Percentiles rank a stretch among this genome's conserved stretches.
Evolutionary conservation across 345 rosid genomes (phyloP).

Genomic region (Melaleuca quinquenervia): DNA sequence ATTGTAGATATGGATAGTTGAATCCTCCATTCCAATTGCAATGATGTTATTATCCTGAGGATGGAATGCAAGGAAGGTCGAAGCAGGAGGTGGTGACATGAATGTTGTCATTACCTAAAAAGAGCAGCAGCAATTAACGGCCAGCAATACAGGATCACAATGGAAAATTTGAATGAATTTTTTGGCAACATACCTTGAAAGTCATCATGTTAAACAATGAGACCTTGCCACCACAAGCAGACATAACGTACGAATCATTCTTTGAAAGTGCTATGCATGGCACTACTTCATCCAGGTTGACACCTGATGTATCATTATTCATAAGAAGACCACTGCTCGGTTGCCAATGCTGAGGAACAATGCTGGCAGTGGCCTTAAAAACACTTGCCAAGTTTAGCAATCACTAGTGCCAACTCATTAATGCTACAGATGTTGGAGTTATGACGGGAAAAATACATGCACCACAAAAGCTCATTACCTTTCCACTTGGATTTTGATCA

Average conservation of each 20-base stretch:
- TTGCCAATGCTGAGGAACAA: constrained; percentile 76
- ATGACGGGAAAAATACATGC: neutral
- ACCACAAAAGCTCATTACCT: constrained; percentile 25
- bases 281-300: constrained; percentile 62
- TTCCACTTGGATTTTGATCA: constrained; percentile 74
- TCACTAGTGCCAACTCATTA: neutral
- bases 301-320: constrained; percentile 65
- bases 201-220: constrained; percentile 91
- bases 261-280: constrained; percentile 93
- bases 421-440: neutral
- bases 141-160: neutral
- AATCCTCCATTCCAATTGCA: constrained; percentile 93
- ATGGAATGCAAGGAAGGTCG: constrained; percentile 85
- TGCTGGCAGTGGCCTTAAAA: constrained; percentile 56
- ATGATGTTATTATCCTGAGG: constrained; percentile 84
- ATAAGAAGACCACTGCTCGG: constrained; percentile 83
- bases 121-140: neutral
- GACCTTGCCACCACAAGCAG: constrained; percentile 85
- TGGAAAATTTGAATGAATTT: neutral
- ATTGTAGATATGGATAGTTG: constrained; percentile 73
- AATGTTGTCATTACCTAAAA: constrained; percentile 81
- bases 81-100: constrained; percentile 78
- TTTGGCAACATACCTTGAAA: constrained; percentile 44
- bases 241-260: constrained; percentile 85
- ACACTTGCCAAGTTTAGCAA: constrained; percentile 1